These are phyloP conservation scores for Candida glucosophila DNA, from an alignment of 1,139 yeast species.

Conservation along the genomic window DNA sequence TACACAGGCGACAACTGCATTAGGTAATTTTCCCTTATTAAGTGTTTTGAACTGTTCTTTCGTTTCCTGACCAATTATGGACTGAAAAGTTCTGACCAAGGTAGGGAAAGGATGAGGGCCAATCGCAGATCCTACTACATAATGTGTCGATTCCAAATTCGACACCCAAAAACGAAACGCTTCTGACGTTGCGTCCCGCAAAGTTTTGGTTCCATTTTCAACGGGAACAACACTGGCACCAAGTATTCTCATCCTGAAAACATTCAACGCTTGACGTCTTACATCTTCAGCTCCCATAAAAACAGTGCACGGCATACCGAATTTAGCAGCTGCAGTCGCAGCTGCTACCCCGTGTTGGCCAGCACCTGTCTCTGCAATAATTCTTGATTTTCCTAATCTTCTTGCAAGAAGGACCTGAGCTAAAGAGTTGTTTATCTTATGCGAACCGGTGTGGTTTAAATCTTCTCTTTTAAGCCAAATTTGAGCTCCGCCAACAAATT, in stretches of 20 bases:
- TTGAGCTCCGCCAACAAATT: slow-evolving; percentile 91
- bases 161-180: slow-evolving; percentile 97
- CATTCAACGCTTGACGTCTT: slow-evolving; percentile 95
- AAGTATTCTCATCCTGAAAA: slow-evolving; percentile 90
- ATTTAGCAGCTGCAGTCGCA: slow-evolving; percentile 98
- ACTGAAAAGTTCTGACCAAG: slow-evolving; percentile 95
- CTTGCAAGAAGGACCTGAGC: slow-evolving; percentile 91
- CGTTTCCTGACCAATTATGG: slow-evolving; percentile 92
- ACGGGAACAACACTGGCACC: slow-evolving; percentile 96
- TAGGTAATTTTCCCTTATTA: slow-evolving; percentile 78
- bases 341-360: slow-evolving; percentile 99
- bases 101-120: slow-evolving; percentile 99
- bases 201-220: slow-evolving; percentile 87
- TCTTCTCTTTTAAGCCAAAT: slow-evolving; percentile 99
- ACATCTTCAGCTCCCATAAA: slow-evolving; percentile 99
- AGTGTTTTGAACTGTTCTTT: slow-evolving; percentile 78
- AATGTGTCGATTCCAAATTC: slow-evolving; percentile 75
- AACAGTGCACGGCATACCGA: slow-evolving; percentile 91
- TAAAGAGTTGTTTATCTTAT: slow-evolving; percentile 91
- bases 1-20: slow-evolving; percentile 94
- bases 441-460: slow-evolving; percentile 95
- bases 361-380: slow-evolving; percentile 99
- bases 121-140: slow-evolving; percentile 95
- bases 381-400: slow-evolving; percentile 81
- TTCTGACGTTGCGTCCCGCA: slow-evolving; percentile 96